Conservation (phyloP, 1,139 yeast genomes). For the Sugiyamaella xylanicola region DNA sequence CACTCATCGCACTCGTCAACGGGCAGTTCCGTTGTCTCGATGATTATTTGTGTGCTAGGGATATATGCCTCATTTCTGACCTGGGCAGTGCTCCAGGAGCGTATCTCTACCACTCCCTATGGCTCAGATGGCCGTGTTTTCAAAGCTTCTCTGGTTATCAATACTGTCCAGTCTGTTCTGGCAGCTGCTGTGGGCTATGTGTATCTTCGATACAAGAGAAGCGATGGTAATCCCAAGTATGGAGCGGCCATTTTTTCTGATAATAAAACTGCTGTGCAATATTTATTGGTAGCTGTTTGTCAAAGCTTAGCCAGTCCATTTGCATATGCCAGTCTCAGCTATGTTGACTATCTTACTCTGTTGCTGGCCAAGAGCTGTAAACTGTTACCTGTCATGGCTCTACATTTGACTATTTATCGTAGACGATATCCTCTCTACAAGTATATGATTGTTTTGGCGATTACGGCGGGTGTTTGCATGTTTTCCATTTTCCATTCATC, state of each 20-base stretch:
- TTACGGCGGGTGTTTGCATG: constrained; percentile 77
- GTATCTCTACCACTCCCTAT: constrained; percentile 77
- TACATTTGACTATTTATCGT: constrained; percentile 73
- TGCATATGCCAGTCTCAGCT: constrained; percentile 71
- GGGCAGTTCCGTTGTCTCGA: constrained; percentile 28
- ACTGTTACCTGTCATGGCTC: constrained; percentile 85
- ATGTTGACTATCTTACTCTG: constrained; percentile 84
- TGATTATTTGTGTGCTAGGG: constrained; percentile 64
- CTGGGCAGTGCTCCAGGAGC: constrained; percentile 92
- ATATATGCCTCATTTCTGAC: constrained; percentile 82
- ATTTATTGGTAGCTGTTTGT: constrained; percentile 68
- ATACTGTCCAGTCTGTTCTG: constrained; percentile 68
- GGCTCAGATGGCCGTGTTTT: constrained; percentile 61
- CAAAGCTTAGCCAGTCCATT: constrained; percentile 83
- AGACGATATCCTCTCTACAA: constrained; percentile 75
- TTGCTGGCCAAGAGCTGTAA: constrained; percentile 92
- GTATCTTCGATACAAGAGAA: constrained; percentile 52
- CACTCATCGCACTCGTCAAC: no score
- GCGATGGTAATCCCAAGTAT: constrained; percentile 26
- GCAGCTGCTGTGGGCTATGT: constrained; percentile 69
- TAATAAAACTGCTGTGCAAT: constrained; percentile 44
- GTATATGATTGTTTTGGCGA: constrained; percentile 70
- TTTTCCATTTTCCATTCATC: constrained; percentile 60
- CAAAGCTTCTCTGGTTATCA: constrained; percentile 75
- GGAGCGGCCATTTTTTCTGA: constrained; percentile 35